These are phyloP conservation scores for Acacia melanoxylon DNA, from an alignment of 306 rosid genomes.

Conservation along the genomic window DNA sequence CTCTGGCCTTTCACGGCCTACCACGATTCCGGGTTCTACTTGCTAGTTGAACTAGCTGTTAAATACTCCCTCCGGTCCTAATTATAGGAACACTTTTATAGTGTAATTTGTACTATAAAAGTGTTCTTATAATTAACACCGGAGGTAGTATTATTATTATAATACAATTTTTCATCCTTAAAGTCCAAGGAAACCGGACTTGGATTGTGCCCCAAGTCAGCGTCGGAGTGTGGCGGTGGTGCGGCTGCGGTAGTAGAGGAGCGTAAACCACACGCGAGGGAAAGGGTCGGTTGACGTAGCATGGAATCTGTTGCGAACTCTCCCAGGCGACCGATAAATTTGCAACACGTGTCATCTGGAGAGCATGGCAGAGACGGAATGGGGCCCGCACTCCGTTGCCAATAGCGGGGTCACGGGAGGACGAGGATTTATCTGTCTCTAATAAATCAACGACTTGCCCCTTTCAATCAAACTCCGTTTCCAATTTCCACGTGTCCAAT, in stretches of 20 bases:
- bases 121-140: too few relatives aligned
- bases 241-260: not conserved
- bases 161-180: not conserved
- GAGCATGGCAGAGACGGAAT: not conserved
- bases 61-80: too few relatives aligned
- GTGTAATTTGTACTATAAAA: too few relatives aligned
- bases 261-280: not conserved
- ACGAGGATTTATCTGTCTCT: not conserved
- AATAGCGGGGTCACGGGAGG: not conserved
- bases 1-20: too few relatives aligned
- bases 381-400: not conserved
- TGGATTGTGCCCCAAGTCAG: not conserved
- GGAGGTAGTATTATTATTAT: too few relatives aligned
- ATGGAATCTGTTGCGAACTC: conserved; percentile 28
- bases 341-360: conserved; percentile 21
- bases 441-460: not conserved
- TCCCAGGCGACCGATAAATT: conserved; percentile 4
- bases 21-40: too few relatives aligned
- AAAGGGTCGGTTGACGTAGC: conserved; percentile 32
- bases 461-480: conserved; percentile 19
- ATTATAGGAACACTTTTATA: too few relatives aligned
- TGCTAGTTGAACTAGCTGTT: too few relatives aligned
- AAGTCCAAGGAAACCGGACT: not conserved
- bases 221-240: not conserved
- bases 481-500: not conserved